Evolutionary conservation across 1,284 basidiomycete species (phyloP), one percentile per base, ranked within the genome.

Genomic region (Apiotrichum gamsii): DNA sequence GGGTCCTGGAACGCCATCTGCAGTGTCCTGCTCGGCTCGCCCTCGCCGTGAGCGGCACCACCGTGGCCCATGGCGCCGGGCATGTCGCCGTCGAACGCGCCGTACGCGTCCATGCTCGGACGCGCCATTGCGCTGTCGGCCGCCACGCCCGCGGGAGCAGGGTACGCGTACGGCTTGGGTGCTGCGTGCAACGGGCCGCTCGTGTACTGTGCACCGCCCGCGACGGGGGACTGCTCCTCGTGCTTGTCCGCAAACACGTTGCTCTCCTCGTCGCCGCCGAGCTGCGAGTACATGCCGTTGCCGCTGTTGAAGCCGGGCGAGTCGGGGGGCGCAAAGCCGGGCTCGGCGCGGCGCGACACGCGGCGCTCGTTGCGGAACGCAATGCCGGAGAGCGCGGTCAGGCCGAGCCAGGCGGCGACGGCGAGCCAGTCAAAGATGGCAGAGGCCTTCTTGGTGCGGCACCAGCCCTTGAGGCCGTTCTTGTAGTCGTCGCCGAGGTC

Each of bases 401-500:
- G 50, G 20, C 39, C 60, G 8, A 55, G 32, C 67, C 67, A 70
- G 10, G 42, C 38, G n/a, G 32, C 45, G 13, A 59, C 45, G 14
- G 47, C 40, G 16, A 54, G 28, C 90, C 89, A 91, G 65, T 90
- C 84, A 71, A 94, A 91, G 44, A 90, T 80, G 8, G 80, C 80
- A 0, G 79, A 85, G 4, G 90, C 89, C 62, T 88, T 89, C 74
- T 93, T 91, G 8, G 90, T 91, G 54, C 77, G 81, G 70, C 90
- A 94, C 85, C 86, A 93, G 1, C 83, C 80, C 11, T 76, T 67
- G 6, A 94, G 75, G 8, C 75, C 86, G 11, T 77, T 76, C 58
- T 79, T 79, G 69, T 84, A 94, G 45, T 73, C 77, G 40, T 83
- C 77, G 9, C 87, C 86, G n/a, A 79, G 76, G 21, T 76, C 75